Conservation (phyloP, 495 filamentous ascomycete genomes). For the Cercophora sp. region DNA sequence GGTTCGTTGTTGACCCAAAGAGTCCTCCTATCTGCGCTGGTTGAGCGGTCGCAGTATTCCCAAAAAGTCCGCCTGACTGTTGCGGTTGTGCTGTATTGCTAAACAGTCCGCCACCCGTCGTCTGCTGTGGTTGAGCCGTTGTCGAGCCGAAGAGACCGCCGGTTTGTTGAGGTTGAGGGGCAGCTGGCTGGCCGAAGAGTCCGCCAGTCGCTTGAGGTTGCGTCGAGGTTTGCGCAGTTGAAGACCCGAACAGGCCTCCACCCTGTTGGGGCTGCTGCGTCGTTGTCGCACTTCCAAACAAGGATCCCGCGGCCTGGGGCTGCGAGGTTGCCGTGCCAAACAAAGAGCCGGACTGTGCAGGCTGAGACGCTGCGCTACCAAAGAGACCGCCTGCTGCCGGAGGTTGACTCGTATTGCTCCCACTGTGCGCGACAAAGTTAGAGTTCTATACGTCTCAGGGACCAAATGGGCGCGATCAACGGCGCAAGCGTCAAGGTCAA, state of each 20-base stretch:
- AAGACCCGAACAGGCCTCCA: conserved; percentile 30
- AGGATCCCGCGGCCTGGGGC: conserved; percentile 13
- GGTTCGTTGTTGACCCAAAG: conserved; percentile 18
- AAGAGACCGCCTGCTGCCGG: conserved; percentile 47
- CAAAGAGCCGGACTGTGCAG: conserved; percentile 39
- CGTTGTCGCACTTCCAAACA: conserved; percentile 23
- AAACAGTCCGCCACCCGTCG: conserved; percentile 2
- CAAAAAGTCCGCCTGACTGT: conserved; percentile 20
- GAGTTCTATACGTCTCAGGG: not conserved
- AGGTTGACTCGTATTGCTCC: conserved; percentile 37
- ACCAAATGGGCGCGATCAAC: not conserved
- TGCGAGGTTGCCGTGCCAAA: conserved; percentile 47
- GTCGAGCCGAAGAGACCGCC: conserved; percentile 30
- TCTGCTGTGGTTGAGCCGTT: conserved; percentile 22
- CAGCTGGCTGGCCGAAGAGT: conserved; percentile 6
- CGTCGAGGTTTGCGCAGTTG: conserved; percentile 35
- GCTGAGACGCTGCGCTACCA: conserved; percentile 34
- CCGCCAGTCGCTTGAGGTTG: conserved; percentile 16
- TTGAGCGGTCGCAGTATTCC: conserved; percentile 12
- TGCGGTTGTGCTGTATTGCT: conserved; percentile 20
- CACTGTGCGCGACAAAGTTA: conserved; percentile 32
- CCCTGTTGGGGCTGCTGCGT: conserved; percentile 24
- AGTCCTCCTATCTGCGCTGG: conserved; percentile 19
- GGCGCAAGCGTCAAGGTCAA: no score
- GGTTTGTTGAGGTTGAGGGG: conserved; percentile 26